These are phyloP conservation scores for Fraxinus excelsior DNA, from an alignment of 257 asterid genomes.

Conservation along the genomic window DNA sequence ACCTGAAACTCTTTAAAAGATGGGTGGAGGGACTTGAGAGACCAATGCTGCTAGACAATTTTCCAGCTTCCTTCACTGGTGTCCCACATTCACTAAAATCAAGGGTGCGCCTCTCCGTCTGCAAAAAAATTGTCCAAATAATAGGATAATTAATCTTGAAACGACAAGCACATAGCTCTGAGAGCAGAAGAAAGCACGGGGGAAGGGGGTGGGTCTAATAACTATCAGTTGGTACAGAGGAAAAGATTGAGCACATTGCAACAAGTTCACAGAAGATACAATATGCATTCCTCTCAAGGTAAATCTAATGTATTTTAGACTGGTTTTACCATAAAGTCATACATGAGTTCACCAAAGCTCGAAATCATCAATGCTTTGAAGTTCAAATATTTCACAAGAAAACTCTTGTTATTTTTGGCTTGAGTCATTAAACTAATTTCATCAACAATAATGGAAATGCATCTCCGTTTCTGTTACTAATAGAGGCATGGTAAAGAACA, in stretches of 20 bases:
- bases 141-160: neutral
- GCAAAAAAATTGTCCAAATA: slow-evolving; percentile 26
- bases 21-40: slow-evolving; percentile 68
- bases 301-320: neutral
- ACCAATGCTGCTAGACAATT: slow-evolving; percentile 34
- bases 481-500: too few species aligned
- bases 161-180: too few species aligned
- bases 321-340: neutral
- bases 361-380: too few species aligned
- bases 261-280: neutral
- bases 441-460: too few species aligned
- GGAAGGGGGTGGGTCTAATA: too few species aligned
- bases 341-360: neutral
- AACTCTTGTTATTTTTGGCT: neutral
- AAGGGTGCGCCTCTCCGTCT: slow-evolving; percentile 63
- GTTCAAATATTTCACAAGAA: neutral
- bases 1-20: slow-evolving; percentile 72
- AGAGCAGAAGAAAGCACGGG: too few species aligned
- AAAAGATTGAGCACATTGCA: too few species aligned
- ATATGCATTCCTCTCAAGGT: neutral
- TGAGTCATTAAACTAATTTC: too few species aligned
- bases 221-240: too few species aligned
- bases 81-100: slow-evolving; percentile 59
- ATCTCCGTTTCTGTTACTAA: too few species aligned
- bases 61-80: slow-evolving; percentile 58